These are phyloP conservation scores for Colletotrichum agaves DNA, from an alignment of 2,329 filamentous ascomycete species.

Conservation along the genomic window DNA sequence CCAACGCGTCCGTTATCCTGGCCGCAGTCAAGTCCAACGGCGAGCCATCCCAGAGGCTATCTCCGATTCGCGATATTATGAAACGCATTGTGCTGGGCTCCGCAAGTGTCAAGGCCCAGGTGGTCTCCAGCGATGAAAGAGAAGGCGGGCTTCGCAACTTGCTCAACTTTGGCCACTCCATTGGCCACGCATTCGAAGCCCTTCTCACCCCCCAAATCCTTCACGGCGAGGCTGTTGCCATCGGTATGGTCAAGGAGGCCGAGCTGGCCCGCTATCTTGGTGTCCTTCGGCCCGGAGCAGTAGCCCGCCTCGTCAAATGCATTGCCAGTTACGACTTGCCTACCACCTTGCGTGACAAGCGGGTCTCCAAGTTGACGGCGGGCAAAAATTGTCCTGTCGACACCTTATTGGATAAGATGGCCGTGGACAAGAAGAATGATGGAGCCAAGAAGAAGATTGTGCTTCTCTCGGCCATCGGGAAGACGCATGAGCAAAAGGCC, in stretches of 20 bases:
- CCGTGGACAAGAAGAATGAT: conserved; percentile 98
- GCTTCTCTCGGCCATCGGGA: conserved; percentile 88
- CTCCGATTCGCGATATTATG: conserved; percentile 75
- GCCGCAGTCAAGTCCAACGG: conserved; percentile 70
- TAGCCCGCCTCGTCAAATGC: conserved; percentile 90
- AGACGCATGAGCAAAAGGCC: conserved; percentile 86
- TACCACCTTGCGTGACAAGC: conserved; percentile 84
- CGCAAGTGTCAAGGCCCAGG: conserved; percentile 91
- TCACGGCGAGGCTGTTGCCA: conserved; percentile 94
- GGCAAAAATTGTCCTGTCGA: conserved; percentile 91
- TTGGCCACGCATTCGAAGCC: conserved; percentile 95
- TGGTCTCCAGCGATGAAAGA: conserved; percentile 93
- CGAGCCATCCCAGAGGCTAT: conserved; percentile 64
- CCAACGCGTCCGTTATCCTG: conserved; percentile 82
- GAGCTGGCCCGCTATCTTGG: conserved; percentile 92
- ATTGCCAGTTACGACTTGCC: conserved; percentile 94
- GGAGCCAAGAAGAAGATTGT: conserved; percentile 96
- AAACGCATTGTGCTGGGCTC: conserved; percentile 89
- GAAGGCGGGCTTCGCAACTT: conserved; percentile 95
- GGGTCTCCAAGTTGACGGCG: conserved; percentile 82
- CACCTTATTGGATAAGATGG: conserved; percentile 90
- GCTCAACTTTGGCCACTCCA: conserved; percentile 97
- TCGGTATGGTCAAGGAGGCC: conserved; percentile 98
- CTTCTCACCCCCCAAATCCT: conserved; percentile 95
- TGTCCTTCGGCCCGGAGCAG: conserved; percentile 84